These are phyloP conservation scores for Cairneyella variabilis DNA, from an alignment of 495 filamentous ascomycete species.

Conservation along the genomic window DNA sequence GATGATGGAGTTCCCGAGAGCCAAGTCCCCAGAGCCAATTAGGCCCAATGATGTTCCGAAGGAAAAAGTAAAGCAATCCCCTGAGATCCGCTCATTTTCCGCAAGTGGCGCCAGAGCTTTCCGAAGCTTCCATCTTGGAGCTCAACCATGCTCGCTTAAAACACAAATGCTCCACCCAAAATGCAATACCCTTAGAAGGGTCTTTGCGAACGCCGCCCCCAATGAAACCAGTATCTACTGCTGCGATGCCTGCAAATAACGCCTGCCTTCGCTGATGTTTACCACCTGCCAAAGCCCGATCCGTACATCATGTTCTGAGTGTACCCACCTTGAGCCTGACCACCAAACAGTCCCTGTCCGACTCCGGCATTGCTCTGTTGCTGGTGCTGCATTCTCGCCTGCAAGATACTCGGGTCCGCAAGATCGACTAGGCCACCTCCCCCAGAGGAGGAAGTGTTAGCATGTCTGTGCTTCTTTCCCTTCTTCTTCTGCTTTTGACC, in stretches of 20 bases:
- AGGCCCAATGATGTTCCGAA: conserved; percentile 17
- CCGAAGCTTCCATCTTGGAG: conserved; percentile 35
- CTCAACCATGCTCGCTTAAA: conserved; percentile 34
- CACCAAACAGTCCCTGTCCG: conserved; percentile 83
- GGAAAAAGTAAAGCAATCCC: conserved; percentile 32
- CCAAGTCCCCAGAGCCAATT: conserved; percentile 34
- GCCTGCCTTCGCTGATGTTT: conserved; percentile 31
- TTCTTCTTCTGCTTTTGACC: conserved; percentile 98
- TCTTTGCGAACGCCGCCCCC: conserved; percentile 11
- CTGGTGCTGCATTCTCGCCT: conserved; percentile 91
- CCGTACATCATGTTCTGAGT: conserved; percentile 86
- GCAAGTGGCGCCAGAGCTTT: conserved; percentile 37
- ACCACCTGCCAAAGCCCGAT: conserved; percentile 70
- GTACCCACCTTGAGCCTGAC: conserved; percentile 99
- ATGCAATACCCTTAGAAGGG: conserved; percentile 25
- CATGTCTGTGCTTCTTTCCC: conserved; percentile 99
- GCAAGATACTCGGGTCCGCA: conserved; percentile 99
- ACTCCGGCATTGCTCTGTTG: conserved; percentile 67
- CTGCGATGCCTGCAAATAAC: conserved; percentile 10
- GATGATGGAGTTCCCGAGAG: conserved; percentile 63
- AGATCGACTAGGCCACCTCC: conserved; percentile 97
- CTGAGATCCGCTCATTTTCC: conserved; percentile 38
- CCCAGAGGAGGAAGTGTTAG: conserved; percentile 99
- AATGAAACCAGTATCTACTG: conserved; percentile 27
- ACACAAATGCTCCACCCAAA: conserved; percentile 19